Conservation (phyloP, 192 early-diverging fungal genomes). For the Coemansia sp. region DNA sequence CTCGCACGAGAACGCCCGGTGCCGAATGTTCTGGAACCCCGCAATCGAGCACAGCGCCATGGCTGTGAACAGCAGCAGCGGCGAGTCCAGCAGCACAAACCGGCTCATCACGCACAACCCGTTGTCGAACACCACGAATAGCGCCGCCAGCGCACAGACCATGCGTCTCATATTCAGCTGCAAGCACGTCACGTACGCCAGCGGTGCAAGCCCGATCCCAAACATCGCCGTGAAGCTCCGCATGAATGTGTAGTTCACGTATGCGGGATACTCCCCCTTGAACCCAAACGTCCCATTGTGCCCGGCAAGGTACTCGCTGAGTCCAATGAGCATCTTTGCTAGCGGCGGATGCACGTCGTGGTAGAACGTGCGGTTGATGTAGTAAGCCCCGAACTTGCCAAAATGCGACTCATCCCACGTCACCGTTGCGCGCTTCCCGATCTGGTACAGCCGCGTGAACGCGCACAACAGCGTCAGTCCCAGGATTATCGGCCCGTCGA, state of each 20-base stretch:
- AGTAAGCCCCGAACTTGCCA: conserved; percentile 80
- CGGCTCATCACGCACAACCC: conserved; percentile 61
- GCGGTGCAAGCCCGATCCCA: conserved; percentile 63
- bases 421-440: conserved; percentile 36
- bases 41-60: conserved; percentile 55
- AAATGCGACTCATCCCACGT: conserved; percentile 69
- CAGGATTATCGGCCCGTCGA: conserved; percentile 46
- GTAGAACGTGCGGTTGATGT: conserved; percentile 89
- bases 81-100: conserved; percentile 70
- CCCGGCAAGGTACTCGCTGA: conserved; percentile 59
- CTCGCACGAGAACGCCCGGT: conserved; percentile 56
- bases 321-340: conserved; percentile 68
- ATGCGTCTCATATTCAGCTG: conserved; percentile 57
- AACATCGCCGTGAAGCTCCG: conserved; percentile 62
- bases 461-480: conserved; percentile 29
- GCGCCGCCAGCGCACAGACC: conserved; percentile 55
- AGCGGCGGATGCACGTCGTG: conserved; percentile 97
- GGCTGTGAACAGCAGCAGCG: conserved; percentile 69
- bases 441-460: conserved; percentile 37
- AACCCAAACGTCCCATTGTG: conserved; percentile 65
- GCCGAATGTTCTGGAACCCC: conserved; percentile 57
- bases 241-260: conserved; percentile 68
- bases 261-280: conserved; percentile 61
- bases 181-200: conserved; percentile 65
- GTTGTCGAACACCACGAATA: conserved; percentile 64